Conservation (phyloP, 164 flowering plant genomes). For the Piper betle region DNA sequence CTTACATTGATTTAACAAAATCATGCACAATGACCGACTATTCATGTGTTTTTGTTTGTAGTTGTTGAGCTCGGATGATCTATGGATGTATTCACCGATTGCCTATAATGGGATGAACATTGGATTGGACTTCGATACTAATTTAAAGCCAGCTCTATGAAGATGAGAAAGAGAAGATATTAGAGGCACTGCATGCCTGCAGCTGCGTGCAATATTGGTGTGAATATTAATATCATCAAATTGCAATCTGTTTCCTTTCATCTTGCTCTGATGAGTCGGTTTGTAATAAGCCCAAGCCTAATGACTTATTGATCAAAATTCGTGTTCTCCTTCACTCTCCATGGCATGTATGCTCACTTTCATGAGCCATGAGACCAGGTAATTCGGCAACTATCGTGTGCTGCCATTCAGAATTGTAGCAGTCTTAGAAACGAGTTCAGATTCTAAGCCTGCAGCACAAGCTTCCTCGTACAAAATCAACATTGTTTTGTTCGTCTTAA, state of each 20-base stretch:
- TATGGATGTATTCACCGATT: conserved; percentile 94
- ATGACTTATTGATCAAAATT: too few relatives aligned
- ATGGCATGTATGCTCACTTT: too few relatives aligned
- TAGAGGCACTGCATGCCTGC: neutral
- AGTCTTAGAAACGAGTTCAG: too few relatives aligned
- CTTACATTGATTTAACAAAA: too few relatives aligned
- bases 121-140: conserved; percentile 33
- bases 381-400: too few relatives aligned
- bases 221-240: neutral
- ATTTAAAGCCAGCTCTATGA: conserved; percentile 23
- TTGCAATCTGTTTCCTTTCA: neutral
- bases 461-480: too few relatives aligned
- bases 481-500: too few relatives aligned
- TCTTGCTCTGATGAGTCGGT: neutral
- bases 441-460: too few relatives aligned
- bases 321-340: neutral
- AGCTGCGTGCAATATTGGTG: neutral
- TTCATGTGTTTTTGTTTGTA: conserved; percentile 9
- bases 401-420: too few relatives aligned
- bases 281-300: neutral
- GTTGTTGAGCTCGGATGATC: conserved; percentile 92
- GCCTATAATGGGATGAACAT: conserved; percentile 88
- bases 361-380: too few relatives aligned
- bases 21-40: too few relatives aligned
- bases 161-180: neutral